Evolutionary conservation across 163 green algal genomes (phyloP).

Genomic region (Chlamydomonas reinhardtii): DNA sequence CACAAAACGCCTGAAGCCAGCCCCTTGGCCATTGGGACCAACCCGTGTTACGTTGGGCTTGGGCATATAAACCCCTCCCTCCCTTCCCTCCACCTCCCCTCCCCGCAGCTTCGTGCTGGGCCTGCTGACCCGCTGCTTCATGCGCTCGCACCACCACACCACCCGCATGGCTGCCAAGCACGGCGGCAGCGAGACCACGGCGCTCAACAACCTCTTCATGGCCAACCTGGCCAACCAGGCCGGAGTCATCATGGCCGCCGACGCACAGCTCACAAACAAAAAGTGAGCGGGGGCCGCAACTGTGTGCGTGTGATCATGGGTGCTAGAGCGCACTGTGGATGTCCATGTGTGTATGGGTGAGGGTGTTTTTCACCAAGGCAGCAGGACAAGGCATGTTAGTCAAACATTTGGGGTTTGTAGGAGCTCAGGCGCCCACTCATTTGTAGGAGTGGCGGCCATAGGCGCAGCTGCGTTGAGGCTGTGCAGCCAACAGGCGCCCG

Average conservation of each 20-base stretch:
- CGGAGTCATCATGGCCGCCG: conserved; percentile 27
- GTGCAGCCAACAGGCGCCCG: no score
- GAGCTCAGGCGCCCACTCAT: no score
- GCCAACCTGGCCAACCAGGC: conserved; percentile 40
- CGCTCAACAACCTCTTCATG: conserved; percentile 30
- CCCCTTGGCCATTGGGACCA: no score
- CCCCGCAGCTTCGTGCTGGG: conserved; percentile 1
- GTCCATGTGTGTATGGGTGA: background rate
- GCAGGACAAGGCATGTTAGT: no score
- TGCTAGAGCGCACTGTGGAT: no score
- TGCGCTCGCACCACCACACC: conserved; percentile 19
- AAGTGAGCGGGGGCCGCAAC: background rate
- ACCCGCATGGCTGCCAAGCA: background rate
- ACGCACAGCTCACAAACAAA: background rate
- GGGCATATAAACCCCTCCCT: no score
- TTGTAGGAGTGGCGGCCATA: no score
- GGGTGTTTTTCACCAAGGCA: background rate
- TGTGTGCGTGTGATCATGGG: background rate
- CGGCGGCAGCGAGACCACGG: background rate
- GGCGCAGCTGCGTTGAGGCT: no score
- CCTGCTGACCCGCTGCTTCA: conserved; percentile 28
- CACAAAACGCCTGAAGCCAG: no score
- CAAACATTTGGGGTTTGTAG: no score
- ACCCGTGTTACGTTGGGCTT: no score
- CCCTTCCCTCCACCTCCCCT: background rate